A percentile compares a stretch with the other conserved stretches of the same genome.
These are phyloP conservation scores for Magnaporthales sp. DNA, from an alignment of 2,329 filamentous ascomycete species.

Conservation along the genomic window DNA sequence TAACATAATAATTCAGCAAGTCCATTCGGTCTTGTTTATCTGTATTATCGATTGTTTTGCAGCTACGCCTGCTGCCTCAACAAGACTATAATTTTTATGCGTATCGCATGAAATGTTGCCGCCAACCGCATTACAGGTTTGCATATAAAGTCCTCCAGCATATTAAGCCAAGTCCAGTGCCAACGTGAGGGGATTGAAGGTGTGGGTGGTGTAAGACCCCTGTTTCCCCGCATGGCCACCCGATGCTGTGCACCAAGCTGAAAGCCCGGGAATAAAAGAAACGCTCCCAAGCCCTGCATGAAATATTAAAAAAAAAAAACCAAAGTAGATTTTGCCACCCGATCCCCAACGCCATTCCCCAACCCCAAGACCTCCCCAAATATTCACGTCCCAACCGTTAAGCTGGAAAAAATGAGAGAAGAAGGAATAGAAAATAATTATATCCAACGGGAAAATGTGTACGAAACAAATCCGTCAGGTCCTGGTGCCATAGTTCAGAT, in stretches of 20 bases:
- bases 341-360: neutral
- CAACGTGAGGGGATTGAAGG: neutral
- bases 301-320: neutral
- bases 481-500: too few species aligned
- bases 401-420: neutral
- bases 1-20: too few species aligned
- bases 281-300: neutral
- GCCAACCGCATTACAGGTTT: neutral
- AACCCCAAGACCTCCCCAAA: neutral
- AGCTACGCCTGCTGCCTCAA: neutral
- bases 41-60: too few species aligned
- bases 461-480: too few species aligned
- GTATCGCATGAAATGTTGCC: neutral
- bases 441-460: neutral
- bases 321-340: neutral
- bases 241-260: neutral
- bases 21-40: too few species aligned
- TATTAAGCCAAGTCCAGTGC: neutral
- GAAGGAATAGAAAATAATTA: neutral
- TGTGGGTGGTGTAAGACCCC: neutral
- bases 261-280: neutral
- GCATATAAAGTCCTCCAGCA: neutral
- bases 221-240: neutral
- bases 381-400: neutral
- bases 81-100: neutral